phyloP scores from a whole-genome alignment of 1,284 basidiomycete species.

The Afroboletus lepidellus region DNA sequence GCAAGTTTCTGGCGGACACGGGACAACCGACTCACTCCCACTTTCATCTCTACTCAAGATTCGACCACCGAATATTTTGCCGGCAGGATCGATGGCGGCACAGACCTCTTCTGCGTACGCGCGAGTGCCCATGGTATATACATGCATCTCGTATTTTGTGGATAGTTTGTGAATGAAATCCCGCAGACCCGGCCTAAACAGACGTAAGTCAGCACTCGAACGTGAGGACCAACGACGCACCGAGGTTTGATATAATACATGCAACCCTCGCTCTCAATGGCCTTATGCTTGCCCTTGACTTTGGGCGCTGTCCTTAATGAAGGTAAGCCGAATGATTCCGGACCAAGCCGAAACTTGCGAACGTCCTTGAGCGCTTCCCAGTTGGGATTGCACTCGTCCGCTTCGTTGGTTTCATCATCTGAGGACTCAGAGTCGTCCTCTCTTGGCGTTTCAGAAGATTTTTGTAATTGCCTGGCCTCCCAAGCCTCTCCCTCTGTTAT shows the following conservation, averaged over 20 bases:
- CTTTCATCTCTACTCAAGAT: slow-evolving; percentile 94
- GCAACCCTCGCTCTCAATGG: slow-evolving; percentile 73
- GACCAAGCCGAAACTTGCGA: slow-evolving; percentile 81
- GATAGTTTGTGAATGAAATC: slow-evolving; percentile 75
- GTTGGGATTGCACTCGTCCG: slow-evolving; percentile 79
- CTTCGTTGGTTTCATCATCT: slow-evolving; percentile 42
- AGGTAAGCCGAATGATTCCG: slow-evolving; percentile 67
- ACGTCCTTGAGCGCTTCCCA: slow-evolving; percentile 89
- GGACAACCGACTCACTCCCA: slow-evolving; percentile 63
- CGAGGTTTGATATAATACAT: slow-evolving; percentile 98
- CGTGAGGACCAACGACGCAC: slow-evolving; percentile 43
- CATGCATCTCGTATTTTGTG: slow-evolving; percentile 94
- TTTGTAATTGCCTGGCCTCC: slow-evolving; percentile 53
- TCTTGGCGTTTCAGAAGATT: slow-evolving; percentile 30
- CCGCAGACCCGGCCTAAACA: slow-evolving; percentile 77
- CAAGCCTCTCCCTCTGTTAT: slow-evolving; percentile 79
- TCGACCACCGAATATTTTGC: slow-evolving; percentile 82
- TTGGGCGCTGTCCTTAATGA: slow-evolving; percentile 31
- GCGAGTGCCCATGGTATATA: slow-evolving; percentile 98
- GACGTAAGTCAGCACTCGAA: slow-evolving; percentile 14
- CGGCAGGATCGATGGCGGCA: slow-evolving; percentile 88
- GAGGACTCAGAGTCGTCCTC: slow-evolving; percentile 35
- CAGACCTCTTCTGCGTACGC: slow-evolving; percentile 97
- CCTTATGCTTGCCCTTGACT: slow-evolving; percentile 56
- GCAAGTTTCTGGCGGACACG: neutral